A percentile compares a stretch with the other conserved stretches of the same genome.
Evolutionary conservation across 2,329 filamentous ascomycete genomes (phyloP).

Genomic region (Monilinia vaccinii-corymbosi): DNA sequence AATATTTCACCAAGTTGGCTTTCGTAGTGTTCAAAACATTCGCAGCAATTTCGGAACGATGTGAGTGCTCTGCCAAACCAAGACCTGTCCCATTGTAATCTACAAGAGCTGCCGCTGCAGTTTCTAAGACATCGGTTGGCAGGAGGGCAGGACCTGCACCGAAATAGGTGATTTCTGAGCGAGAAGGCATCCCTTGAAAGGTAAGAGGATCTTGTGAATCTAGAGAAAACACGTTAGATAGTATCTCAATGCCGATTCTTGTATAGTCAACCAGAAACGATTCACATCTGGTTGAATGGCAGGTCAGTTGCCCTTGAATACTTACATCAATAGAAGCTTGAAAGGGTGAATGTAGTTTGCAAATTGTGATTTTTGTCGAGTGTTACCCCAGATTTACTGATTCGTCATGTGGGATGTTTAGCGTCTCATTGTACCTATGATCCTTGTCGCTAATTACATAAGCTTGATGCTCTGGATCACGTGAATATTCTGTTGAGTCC

Average conservation of each 20-base stretch:
- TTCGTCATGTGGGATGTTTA: slow-evolving; percentile 4
- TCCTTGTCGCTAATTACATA: too few species aligned
- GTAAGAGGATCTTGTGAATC: neutral
- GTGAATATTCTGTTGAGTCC: neutral
- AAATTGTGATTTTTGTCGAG: neutral
- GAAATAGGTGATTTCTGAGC: slow-evolving; percentile 64
- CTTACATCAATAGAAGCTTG: neutral
- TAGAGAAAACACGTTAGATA: neutral
- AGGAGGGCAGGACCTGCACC: slow-evolving; percentile 84
- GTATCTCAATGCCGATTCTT: neutral
- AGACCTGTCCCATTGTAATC: slow-evolving; percentile 77
- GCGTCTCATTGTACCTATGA: neutral
- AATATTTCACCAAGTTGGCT: slow-evolving; percentile 59
- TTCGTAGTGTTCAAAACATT: slow-evolving; percentile 75
- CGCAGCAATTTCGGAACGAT: slow-evolving; percentile 71
- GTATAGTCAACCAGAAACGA: neutral
- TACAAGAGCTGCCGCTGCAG: slow-evolving; percentile 65
- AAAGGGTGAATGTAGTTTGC: too few species aligned
- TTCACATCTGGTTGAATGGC: neutral
- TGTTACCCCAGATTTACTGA: slow-evolving; percentile 7
- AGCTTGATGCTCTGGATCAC: neutral
- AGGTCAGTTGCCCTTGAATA: neutral
- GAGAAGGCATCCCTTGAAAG: slow-evolving; percentile 5
- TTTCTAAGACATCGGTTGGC: slow-evolving; percentile 71
- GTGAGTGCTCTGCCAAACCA: slow-evolving; percentile 82